Evolutionary conservation across 371 early-diverging fungal species (phyloP), one percentile per base, ranked within the genome.

Genomic region (Mucor piriformis): DNA sequence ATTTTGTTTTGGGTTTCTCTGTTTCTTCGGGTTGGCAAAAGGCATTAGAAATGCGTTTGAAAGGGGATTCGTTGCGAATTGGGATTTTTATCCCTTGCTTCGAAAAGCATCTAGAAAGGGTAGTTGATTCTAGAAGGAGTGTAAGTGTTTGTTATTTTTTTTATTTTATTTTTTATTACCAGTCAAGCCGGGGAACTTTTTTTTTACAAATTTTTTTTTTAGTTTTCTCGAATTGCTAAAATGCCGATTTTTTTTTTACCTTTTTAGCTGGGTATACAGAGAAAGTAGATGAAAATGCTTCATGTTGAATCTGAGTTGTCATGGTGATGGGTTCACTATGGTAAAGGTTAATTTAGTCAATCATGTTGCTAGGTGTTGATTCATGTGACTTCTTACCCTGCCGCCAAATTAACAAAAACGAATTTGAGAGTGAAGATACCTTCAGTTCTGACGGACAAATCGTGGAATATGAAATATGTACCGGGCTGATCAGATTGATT

Each of bases 41-140:
- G 24, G 46, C 21, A 23, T 35, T 13, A 37, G 25, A 13, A 21
- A 34, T 35, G 10, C 24, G 20, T 37, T 56, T 56, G 12, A 16
- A 43, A 6, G 20, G 42, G 5, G 42, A 15, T 43, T 54, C 61
- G 13, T 33, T 81, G 20, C 86, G 76, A 47, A 89, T 85, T 13
- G 87, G 82, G 40, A 86, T 87, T 57, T 85, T 82, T 23, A 87
- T 74, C 2, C 88, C 86, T 64, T 88, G 86, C 44, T 73, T 75
- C 20, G 87, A 83, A 65, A 89, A 88, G 56, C 82, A 79, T 62
- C 79, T 82, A 12, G 88, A 88, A 0, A 89, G 69, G 8, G 71
- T 63, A 1, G 87, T 88, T 0, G 88, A 88, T 59, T 77, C 81
- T 88, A 66, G 21, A 42, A 33, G 21, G 51, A 44, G 21, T 34